Evolutionary conservation across 805 yeast species (phyloP), one percentile per base, ranked within the genome.

Genomic region (Schwanniomyces yamadae): DNA sequence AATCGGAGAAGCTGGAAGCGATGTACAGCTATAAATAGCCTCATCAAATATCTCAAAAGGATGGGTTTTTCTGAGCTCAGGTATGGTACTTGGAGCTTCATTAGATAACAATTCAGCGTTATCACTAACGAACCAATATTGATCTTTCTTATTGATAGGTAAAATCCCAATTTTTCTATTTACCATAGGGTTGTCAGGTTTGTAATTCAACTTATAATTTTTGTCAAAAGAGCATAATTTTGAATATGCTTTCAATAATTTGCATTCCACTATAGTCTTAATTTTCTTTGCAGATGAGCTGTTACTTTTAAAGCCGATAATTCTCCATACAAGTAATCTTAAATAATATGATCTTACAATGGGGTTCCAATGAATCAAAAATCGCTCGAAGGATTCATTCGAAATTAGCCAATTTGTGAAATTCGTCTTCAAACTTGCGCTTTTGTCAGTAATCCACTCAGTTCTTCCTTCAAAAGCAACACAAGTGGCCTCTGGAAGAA

Each of bases 361-460:
- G 3, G 95, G 89, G 49, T 80, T 75, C 87, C 95, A 88, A 57
- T 88, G 95, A 24, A 80, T 73, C 49, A 87, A 78, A 41, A 74
- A 75, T 31, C 67, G 62, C 22, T 58, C 58, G 82, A 90, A 85
- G 22, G 65, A 60, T 1, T 52, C 46, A 4, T 63, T 53, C 3
- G 75, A 67, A 6, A 82, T 58, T 22, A 85, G 53, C 80, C 83
- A 83, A 13, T 58, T 50, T 4, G 77, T 61, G 34, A 80, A 58
- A 46, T 74, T 74, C 48, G 67, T 63, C 40, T 78, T 68, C 31
- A 73, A 52, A 27, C 78, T 62, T 39, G 66, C 69, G 22, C 55
- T 57, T 4, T 50, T 42, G 39, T 66, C 51, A 2, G 40, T 40
- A 4, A 70, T 42, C 84, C 84, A 78, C 12, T 37, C 23, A 38